Conservation (phyloP, 768 basidiomycete genomes). For the Rossbeevera mucosa region DNA sequence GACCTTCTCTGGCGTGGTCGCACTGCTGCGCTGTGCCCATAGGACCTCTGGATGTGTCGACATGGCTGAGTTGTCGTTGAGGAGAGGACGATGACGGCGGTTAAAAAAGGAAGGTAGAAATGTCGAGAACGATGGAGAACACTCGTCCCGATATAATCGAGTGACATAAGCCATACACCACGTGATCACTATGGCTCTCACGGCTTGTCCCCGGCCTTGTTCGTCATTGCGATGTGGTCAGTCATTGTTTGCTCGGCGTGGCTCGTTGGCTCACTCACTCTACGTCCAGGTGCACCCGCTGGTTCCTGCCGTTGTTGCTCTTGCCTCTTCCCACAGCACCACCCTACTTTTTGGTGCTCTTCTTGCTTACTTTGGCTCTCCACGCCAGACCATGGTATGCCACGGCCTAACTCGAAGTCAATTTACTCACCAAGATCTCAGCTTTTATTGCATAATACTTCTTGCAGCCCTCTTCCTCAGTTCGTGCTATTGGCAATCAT, state of each 20-base stretch:
- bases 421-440: conserved; percentile 28
- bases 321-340: conserved; percentile 76
- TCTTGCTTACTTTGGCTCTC: conserved; percentile 69
- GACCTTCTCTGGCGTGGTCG: conserved; percentile 62
- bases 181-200: conserved; percentile 12
- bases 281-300: conserved; percentile 68
- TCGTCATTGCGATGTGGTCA: conserved; percentile 47
- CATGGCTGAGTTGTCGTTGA: conserved; percentile 30
- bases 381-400: conserved; percentile 79
- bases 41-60: conserved; percentile 77
- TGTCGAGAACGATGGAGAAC: conserved; percentile 32
- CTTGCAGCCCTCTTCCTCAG: conserved; percentile 80
- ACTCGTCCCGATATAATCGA: conserved; percentile 15
- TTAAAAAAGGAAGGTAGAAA: conserved; percentile 21
- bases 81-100: conserved; percentile 1
- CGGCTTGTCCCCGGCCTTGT: background rate
- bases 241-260: conserved; percentile 22
- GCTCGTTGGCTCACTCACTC: background rate
- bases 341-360: conserved; percentile 74
- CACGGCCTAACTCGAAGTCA: background rate
- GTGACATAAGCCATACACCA: conserved; percentile 12
- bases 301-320: conserved; percentile 76
- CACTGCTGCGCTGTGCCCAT: conserved; percentile 92
- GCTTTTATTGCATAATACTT: conserved; percentile 84
- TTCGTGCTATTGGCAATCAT: conserved; percentile 87